Base-by-base conservation (phyloP, 1,139 yeast species). In the Petasospora rhodanensis region DNA sequence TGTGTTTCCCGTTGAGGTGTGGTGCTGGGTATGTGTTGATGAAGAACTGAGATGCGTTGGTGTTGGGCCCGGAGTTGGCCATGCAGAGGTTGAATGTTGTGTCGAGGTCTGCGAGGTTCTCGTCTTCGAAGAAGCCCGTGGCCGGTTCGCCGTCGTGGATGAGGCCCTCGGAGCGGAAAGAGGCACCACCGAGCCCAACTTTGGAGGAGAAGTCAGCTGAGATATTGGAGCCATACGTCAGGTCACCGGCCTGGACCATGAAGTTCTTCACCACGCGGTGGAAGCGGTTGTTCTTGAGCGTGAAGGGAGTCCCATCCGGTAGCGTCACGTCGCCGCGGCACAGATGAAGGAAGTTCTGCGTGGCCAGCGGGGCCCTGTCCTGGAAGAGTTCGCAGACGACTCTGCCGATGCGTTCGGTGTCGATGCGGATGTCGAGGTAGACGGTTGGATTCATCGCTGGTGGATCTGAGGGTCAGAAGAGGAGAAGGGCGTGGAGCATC, bases 181-280 rank as follows among this genome's bases (percentile, higher is more conserved):
- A 70, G 11, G 65, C 58, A 14, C 75, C 76, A n/a, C 80, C 79
- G 19, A 57, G 63, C 1, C 85, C 85, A 6, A 68, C 42, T 4
- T 59, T 51, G n/a, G 58, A 52, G 32, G 67, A 64, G 3, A 36
- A 40, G 6, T 47, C 51, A 1, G 38, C 38, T 3, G 20, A 18
- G 6, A 37, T 46, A 2, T n/a, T n/a, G n/a, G 60, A 54, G 6
- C 68, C 66, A 31, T 58, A 60, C 0, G 62, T 54, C 6, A 71
- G 51, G 49, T 81, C 91, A 23, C 95, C 95, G 5, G 80, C 82
- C 52, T 84, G 95, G n/a, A 85, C 61, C 58, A 84, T 72, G 50
- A 83, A 86, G 54, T 81, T 86, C 43, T 79, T 82, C 27, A 85
- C 68, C 1, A 83, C 76, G 35, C 91, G 64, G 48, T 82, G 86